Evolutionary conservation across 2,329 filamentous ascomycete genomes (phyloP).

Genomic region (Ophiocordyceps camponoti-saundersi): DNA sequence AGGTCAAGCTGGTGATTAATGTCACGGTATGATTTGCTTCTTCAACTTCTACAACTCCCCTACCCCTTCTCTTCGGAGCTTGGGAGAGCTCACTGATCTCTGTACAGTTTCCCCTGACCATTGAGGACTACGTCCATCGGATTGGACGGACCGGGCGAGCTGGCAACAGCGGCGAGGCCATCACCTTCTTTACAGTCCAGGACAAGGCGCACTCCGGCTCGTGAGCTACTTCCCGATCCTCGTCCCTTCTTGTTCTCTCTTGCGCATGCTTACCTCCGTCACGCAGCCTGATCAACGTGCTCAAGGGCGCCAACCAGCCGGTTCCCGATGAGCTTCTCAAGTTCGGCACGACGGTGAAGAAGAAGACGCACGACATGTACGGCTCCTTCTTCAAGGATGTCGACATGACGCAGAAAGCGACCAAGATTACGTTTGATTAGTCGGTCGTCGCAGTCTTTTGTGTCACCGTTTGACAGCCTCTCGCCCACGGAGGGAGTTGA

Average conservation of each 20-base stretch:
- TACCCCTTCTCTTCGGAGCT: too few species aligned
- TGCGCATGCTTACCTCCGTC: not conserved
- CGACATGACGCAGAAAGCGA: constrained; percentile 65
- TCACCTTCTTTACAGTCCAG: constrained; percentile 88
- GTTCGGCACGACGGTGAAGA: constrained; percentile 96
- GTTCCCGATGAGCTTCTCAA: constrained; percentile 85
- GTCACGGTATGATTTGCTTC: constrained; percentile 41
- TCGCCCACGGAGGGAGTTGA: constrained; percentile 22
- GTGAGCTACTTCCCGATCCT: constrained; percentile 34
- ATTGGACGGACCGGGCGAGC: constrained; percentile 92
- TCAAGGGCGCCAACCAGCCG: constrained; percentile 80
- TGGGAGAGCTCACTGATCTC: not conserved
- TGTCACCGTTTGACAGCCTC: constrained; percentile 13
- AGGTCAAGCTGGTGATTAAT: constrained; percentile 89
- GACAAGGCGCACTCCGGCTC: constrained; percentile 85
- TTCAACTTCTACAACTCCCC: not conserved
- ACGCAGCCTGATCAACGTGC: constrained; percentile 71
- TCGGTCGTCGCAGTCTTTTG: not conserved
- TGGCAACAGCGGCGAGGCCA: constrained; percentile 72
- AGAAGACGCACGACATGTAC: constrained; percentile 92
- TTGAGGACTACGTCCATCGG: constrained; percentile 94
- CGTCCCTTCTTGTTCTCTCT: too few species aligned
- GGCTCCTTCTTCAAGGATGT: constrained; percentile 92
- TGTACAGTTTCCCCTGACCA: constrained; percentile 66
- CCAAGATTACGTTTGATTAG: constrained; percentile 80